phyloP scores from a whole-genome alignment of 2,329 filamentous ascomycete genomes.

The Exophiala sp. region DNA sequence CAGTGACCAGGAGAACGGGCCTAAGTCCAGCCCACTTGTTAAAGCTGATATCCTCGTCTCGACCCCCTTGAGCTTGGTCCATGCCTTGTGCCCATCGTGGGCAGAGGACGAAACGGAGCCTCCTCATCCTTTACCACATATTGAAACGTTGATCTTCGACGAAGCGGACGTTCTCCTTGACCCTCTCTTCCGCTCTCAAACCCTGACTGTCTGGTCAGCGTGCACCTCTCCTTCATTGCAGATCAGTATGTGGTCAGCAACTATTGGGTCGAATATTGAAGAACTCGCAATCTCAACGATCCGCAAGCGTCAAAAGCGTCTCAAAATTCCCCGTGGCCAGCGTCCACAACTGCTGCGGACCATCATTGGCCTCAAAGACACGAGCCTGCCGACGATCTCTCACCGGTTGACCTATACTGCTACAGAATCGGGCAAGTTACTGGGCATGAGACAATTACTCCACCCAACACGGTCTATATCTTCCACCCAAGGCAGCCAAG shows the following conservation, averaged over 20 bases:
- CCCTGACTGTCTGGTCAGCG: slow-evolving; percentile 72
- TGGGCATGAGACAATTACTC: slow-evolving; percentile 82
- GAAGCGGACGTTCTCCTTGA: slow-evolving; percentile 95
- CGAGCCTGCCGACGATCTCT: slow-evolving; percentile 82
- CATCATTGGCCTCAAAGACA: slow-evolving; percentile 94
- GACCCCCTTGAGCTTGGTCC: slow-evolving; percentile 71
- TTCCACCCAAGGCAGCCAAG: slow-evolving; percentile 41
- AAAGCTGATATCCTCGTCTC: slow-evolving; percentile 75
- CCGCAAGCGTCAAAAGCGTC: slow-evolving; percentile 45
- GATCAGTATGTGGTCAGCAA: slow-evolving; percentile 88
- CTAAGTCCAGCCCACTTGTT: slow-evolving; percentile 41
- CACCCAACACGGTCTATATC: slow-evolving; percentile 56
- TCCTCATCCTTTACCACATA: slow-evolving; percentile 54
- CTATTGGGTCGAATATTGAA: slow-evolving; percentile 92
- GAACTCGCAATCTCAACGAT: slow-evolving; percentile 66
- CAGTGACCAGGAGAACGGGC: slow-evolving; percentile 14
- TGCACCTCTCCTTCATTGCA: slow-evolving; percentile 65
- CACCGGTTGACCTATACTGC: slow-evolving; percentile 88
- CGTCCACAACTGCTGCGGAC: slow-evolving; percentile 63
- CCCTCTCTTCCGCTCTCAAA: slow-evolving; percentile 83
- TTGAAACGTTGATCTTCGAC: slow-evolving; percentile 73
- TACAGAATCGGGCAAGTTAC: slow-evolving; percentile 86
- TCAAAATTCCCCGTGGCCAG: slow-evolving; percentile 33
- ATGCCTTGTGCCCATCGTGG: slow-evolving; percentile 54
- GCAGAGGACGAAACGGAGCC: slow-evolving; percentile 34